Base-by-base conservation (phyloP, 306 rosid species). In the Fagus sylvatica region DNA sequence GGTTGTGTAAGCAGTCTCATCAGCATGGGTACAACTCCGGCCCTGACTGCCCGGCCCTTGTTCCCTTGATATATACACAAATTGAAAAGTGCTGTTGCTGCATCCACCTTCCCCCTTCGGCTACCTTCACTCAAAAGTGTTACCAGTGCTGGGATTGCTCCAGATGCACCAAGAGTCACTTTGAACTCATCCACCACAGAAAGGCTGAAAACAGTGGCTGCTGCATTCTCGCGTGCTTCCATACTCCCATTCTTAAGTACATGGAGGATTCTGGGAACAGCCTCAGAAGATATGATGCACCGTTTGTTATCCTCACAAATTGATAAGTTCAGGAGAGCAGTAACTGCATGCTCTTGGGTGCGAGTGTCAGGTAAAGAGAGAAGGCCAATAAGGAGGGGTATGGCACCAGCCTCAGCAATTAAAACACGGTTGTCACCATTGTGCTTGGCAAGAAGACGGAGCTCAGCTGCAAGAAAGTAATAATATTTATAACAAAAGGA, bases 171-270 rank as follows among this genome's bases (percentile, higher is more conserved):
- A 64, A 91, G 89, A 53, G 81, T 72, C 59, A 85, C 83, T 84
- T 87, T 91, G 79, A 88, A 83, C 81, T 83, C 93, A 30, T 91
- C 88, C 36, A 83, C 78, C 19, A 74, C 83, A 7, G 98, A 93
- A 39, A 93, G 92, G 85, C 97, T 93, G 85, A 93, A 93, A 78
- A 91, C 87, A 57, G 97, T 88, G 42, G 98, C 98, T 3, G 98
- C 98, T 13, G 98, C 97, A 89, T 93, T 93, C 79, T 93, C 98
- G 53, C 97, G 90, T 1, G 97, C 98, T 81, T 86, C 90, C 98
- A 91, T 93, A 49, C 88, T 87, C 67, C 98, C 98, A 42, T 82
- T 86, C 80, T 87, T 88, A 34, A 93, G 93, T 76, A 87, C 97
- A 43, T 88, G 84, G 62, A 93, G 91, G 37, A 93, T 91, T 54